Base-by-base conservation (phyloP, 768 basidiomycete genomes). In the Sarcodon sp. region DNA sequence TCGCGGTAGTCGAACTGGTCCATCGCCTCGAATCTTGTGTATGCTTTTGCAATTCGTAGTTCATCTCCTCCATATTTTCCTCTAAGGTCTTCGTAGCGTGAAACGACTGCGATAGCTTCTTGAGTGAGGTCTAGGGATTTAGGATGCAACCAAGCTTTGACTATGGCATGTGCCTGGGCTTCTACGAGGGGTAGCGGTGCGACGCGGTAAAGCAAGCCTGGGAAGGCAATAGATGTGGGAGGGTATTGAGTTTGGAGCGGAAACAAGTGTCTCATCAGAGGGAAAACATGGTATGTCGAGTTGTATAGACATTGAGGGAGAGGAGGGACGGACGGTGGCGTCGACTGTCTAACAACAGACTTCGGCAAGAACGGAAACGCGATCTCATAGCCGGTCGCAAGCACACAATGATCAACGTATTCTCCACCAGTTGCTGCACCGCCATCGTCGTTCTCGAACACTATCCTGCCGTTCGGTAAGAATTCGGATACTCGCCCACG, bases 141-240 rank as follows among this genome's bases (percentile, higher is more conserved):
- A 1, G 76, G 78, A 46, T 77, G 54, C 11, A 66, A 65, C 50
- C 86, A 83, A 0, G 72, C 75, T 18, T 69, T 68, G 16, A 80
- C 59, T 6, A 77, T 69, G 2, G 78, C 81, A 0, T 73, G 75
- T 0, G 82, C 81, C 63, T 94, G 92, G 0, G 76, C 77, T 61
- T 96, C 88, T 44, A 82, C 69, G 0, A 90, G 57, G 1, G 87
- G 89, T 50, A 93, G 74, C 3, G 90, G 91, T 0, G 72, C 72
- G 18, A 87, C 77, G 33, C 67, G 65, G 27, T 68, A 58, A 1
- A 69, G 68, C 9, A 88, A 71, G 2, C 84, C 77, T 45, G 84
- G 65, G 61, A 90, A 87, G 7, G 77, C 82, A 36, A 87, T 57
- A 4, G 72, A 72, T 1, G 68, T 58, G 1, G 69, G 65, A 1